These are phyloP conservation scores for Mariannaea elegans DNA, from an alignment of 2,329 filamentous ascomycete species.

Conservation along the genomic window DNA sequence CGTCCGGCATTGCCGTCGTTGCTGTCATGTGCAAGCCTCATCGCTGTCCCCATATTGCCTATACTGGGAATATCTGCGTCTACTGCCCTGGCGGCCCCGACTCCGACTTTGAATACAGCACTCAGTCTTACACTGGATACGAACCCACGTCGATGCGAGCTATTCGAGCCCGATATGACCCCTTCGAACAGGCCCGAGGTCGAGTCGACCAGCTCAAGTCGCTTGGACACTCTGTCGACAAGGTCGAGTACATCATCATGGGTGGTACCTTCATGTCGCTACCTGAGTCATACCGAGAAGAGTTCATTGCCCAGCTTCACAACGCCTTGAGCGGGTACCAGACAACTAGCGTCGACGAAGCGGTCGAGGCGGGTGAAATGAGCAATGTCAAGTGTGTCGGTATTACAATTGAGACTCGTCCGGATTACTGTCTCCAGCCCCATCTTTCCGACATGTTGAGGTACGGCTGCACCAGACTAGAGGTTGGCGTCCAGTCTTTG, in stretches of 20 bases:
- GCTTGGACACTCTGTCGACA: conserved; percentile 95
- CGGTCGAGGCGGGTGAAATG: conserved; percentile 93
- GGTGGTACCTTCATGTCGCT: conserved; percentile 99
- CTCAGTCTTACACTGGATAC: conserved; percentile 98
- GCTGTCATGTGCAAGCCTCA: conserved; percentile 99
- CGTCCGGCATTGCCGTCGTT: conserved; percentile 96
- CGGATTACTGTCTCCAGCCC: conserved; percentile 96
- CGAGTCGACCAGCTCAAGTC: conserved; percentile 97
- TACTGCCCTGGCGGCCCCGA: conserved; percentile 98
- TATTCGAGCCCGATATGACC: conserved; percentile 95
- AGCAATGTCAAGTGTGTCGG: conserved; percentile 98
- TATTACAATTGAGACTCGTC: conserved; percentile 97
- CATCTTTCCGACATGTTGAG: conserved; percentile 95
- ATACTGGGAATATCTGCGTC: conserved; percentile 98
- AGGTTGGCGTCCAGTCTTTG: conserved; percentile 94
- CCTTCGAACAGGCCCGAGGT: conserved; percentile 95
- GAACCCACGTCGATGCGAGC: conserved; percentile 99
- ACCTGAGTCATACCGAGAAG: conserved; percentile 85
- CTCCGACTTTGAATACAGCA: conserved; percentile 99
- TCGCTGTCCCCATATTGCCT: conserved; percentile 95
- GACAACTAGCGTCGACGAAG: conserved; percentile 92
- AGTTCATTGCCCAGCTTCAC: conserved; percentile 94
- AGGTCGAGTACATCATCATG: conserved; percentile 99
- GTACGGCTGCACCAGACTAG: conserved; percentile 95
- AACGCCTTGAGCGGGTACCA: conserved; percentile 97